Evolutionary conservation across 2,329 filamentous ascomycete genomes (phyloP).

Genomic region (Trichoderma hamatum): DNA sequence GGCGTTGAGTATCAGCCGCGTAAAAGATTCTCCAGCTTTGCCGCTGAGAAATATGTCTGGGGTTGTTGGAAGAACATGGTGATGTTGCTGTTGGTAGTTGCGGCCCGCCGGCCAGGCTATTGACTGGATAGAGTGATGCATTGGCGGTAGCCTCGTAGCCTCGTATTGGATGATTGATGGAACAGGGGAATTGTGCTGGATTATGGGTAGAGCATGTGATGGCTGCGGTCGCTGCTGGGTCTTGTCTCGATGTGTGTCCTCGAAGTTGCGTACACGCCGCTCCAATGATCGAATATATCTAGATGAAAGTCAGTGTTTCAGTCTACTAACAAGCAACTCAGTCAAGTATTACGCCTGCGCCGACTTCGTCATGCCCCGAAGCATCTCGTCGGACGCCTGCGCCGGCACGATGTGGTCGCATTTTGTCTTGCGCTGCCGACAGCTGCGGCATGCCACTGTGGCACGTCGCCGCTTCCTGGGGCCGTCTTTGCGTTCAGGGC

Average conservation of each 20-base stretch:
- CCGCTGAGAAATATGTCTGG: slow-evolving; percentile 19
- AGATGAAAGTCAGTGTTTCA: neutral
- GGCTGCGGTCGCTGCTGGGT: neutral
- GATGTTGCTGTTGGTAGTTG: neutral
- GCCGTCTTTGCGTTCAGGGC: slow-evolving; percentile 6
- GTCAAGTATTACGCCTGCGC: neutral
- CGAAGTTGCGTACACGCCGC: slow-evolving; percentile 20
- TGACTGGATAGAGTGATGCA: neutral
- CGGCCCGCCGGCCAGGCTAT: neutral
- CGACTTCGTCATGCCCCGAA: slow-evolving; percentile 18
- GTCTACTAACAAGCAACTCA: neutral
- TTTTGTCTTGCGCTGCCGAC: slow-evolving; percentile 23
- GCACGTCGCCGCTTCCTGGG: slow-evolving; percentile 19
- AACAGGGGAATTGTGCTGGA: slow-evolving; percentile 5
- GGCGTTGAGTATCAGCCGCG: slow-evolving; percentile 14
- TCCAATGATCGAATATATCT: slow-evolving; percentile 17
- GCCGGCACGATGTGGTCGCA: slow-evolving; percentile 22
- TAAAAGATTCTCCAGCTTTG: slow-evolving; percentile 18
- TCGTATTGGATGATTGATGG: slow-evolving; percentile 3
- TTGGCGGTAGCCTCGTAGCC: neutral
- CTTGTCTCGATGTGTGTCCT: slow-evolving; percentile 5
- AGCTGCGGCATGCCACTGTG: slow-evolving; percentile 21
- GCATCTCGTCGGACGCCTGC: slow-evolving; percentile 22
- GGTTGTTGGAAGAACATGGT: slow-evolving; percentile 10
- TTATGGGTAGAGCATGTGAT: neutral